A percentile compares a stretch with the other conserved stretches of the same genome.
phyloP scores from a whole-genome alignment of 2,329 filamentous ascomycete species.

The Colletotrichum australisinense region DNA sequence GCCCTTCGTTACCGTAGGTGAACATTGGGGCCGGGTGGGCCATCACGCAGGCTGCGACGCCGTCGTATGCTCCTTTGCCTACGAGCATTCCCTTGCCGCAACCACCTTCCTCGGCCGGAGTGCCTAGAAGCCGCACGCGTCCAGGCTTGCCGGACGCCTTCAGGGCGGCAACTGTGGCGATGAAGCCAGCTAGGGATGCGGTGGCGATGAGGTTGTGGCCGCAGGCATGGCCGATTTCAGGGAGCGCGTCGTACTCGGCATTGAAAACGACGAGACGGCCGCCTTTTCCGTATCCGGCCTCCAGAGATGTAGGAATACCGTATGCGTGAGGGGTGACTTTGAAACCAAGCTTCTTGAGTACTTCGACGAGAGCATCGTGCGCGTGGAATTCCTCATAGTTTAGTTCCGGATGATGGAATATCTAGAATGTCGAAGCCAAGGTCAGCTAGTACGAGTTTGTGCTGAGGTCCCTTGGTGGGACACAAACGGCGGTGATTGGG shows the following conservation, averaged over 20 bases:
- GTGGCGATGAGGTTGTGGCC: conserved; percentile 45
- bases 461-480: too few relatives aligned
- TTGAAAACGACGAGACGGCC: conserved; percentile 56
- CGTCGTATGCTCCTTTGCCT: too few relatives aligned
- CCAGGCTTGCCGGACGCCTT: conserved; percentile 5
- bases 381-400: conserved; percentile 53
- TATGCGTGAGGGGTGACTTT: conserved; percentile 53
- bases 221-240: conserved; percentile 50
- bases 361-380: conserved; percentile 52
- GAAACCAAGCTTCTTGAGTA: conserved; percentile 50
- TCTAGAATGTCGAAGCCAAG: too few relatives aligned
- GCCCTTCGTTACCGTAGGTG: too few relatives aligned
- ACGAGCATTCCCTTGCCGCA: conserved; percentile 58
- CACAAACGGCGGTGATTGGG: too few relatives aligned
- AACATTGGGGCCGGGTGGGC: too few relatives aligned
- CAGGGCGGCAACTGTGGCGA: conserved; percentile 40
- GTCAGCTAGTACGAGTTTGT: too few relatives aligned
- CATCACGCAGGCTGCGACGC: too few relatives aligned
- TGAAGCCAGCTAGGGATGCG: conserved; percentile 45
- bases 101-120: conserved; percentile 30
- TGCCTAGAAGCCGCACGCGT: conserved; percentile 35
- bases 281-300: conserved; percentile 50
- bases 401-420: too few relatives aligned
- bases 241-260: conserved; percentile 48
- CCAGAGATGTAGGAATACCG: conserved; percentile 55